Evolutionary conservation across 2,329 filamentous ascomycete genomes (phyloP).

Genomic region (Diaporthe nobilis): DNA sequence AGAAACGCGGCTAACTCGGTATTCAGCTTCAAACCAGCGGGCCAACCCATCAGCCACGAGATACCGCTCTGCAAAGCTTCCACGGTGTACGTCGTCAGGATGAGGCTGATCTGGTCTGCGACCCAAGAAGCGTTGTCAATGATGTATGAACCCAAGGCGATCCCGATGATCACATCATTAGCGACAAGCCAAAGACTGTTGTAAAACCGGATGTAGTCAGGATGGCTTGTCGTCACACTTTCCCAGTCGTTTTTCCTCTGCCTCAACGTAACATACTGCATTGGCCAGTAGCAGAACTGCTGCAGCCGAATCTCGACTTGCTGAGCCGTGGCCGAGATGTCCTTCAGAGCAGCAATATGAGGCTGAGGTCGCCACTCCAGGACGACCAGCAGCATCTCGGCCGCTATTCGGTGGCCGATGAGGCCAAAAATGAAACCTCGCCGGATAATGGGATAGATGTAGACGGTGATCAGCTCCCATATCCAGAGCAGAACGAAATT

Average conservation of each 20-base stretch:
- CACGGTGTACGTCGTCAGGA: conserved; percentile 87
- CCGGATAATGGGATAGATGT: conserved; percentile 83
- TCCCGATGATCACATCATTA: conserved; percentile 98
- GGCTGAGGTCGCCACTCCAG: conserved; percentile 89
- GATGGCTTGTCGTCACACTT: conserved; percentile 93
- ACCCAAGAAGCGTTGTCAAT: conserved; percentile 94
- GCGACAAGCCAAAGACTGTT: conserved; percentile 98
- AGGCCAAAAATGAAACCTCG: conserved; percentile 82
- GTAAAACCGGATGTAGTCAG: conserved; percentile 99
- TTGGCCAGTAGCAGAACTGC: conserved; percentile 99
- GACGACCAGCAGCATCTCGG: conserved; percentile 82
- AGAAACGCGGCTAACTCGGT: conserved; percentile 94
- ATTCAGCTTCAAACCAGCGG: conserved; percentile 94
- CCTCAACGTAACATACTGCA: conserved; percentile 94
- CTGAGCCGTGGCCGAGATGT: conserved; percentile 95
- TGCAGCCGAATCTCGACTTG: conserved; percentile 97
- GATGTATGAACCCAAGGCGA: conserved; percentile 95
- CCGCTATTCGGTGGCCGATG: conserved; percentile 83
- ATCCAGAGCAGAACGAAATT: conserved; percentile 79
- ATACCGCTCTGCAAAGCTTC: conserved; percentile 91
- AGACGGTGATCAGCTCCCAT: conserved; percentile 79
- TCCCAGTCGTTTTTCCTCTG: conserved; percentile 93
- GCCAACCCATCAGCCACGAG: conserved; percentile 95
- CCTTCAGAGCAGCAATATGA: conserved; percentile 88
- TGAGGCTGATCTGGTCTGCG: conserved; percentile 80